Evolutionary conservation across 2,329 filamentous ascomycete genomes (phyloP).

Genomic region (Cucurbitaria berberidis): DNA sequence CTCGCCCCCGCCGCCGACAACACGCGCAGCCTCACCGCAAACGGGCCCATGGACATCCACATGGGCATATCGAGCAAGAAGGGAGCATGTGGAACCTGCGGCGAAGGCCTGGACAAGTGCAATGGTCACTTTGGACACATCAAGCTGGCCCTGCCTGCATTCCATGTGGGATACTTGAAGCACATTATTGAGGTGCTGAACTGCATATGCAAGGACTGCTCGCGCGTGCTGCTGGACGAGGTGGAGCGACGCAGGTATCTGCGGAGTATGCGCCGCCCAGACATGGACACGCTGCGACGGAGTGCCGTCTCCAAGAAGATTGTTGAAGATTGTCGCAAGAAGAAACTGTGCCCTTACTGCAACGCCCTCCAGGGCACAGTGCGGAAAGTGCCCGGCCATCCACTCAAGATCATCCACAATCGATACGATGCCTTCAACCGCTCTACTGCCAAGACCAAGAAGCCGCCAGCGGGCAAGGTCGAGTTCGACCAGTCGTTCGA

Average conservation of each 20-base stretch:
- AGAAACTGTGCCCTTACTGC: constrained; percentile 81
- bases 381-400: constrained; percentile 78
- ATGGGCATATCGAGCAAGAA: constrained; percentile 89
- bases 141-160: constrained; percentile 85
- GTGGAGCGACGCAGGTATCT: constrained; percentile 77
- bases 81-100: constrained; percentile 81
- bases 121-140: constrained; percentile 97
- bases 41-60: constrained; percentile 87
- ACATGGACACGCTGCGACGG: constrained; percentile 84
- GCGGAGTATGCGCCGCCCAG: constrained; percentile 78
- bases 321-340: constrained; percentile 87
- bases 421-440: constrained; percentile 88
- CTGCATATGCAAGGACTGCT: constrained; percentile 94
- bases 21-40: constrained; percentile 70
- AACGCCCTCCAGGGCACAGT: constrained; percentile 86
- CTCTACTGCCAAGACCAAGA: constrained; percentile 85
- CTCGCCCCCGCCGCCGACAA: constrained; percentile 68
- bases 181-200: constrained; percentile 91
- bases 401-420: constrained; percentile 94
- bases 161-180: constrained; percentile 95
- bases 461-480: constrained; percentile 79
- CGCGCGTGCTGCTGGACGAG: constrained; percentile 81
- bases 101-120: constrained; percentile 79
- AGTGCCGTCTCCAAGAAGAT: constrained; percentile 86
- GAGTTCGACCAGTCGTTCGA: constrained; percentile 86